Base-by-base conservation (phyloP, 495 filamentous ascomycete species). In the Neurospora hispaniola region DNA sequence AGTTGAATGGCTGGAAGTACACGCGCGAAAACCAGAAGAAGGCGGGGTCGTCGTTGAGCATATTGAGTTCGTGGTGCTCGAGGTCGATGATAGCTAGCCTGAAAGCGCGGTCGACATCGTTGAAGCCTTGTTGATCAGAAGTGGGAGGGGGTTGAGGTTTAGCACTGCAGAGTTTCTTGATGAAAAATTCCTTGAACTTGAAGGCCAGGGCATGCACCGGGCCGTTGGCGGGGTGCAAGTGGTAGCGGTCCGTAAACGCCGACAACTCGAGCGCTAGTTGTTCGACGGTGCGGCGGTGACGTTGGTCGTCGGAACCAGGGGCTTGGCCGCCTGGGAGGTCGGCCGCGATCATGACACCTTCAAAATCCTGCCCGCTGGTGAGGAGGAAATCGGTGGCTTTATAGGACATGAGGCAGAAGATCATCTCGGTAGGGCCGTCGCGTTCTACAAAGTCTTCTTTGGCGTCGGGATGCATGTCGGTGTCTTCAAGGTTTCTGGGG, bases 341-440 rank as follows among this genome's bases (percentile, higher is more conserved):
- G 72, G 78, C 77, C 70, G 74, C 84, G 71, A 85, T 80, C 80
- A 83, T 78, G 73, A 78, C 83, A 75, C 71, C 80, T 74, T 81
- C 87, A 76, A 82, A 76, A 6, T 80, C 81, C 27, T 81, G 81
- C 27, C 54, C 54, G 6, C 75, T 80, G n/a, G 85, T 80, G 16
- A 84, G 79, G 39, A 89, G 75, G 38, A 87, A 83, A 48, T 84
- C 77, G 35, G 84, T 83, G 31, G 88, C 80, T 68, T 85, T 82
- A 79, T 82, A 84, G 48, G 85, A 83, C 31, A 90, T 79, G n/a
- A 90, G 79, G 74, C 86, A 88, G 75, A 90, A 91, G 35, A 89
- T 86, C 90, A 91, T 91, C 70, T 92, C 90, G 5, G 90, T 90
- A 0, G 89, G 82, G 5, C 89, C 88, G 5, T 85, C 81, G 14